phyloP scores from a whole-genome alignment of 2,329 filamentous ascomycete genomes.

The Aspergillus sp. region DNA sequence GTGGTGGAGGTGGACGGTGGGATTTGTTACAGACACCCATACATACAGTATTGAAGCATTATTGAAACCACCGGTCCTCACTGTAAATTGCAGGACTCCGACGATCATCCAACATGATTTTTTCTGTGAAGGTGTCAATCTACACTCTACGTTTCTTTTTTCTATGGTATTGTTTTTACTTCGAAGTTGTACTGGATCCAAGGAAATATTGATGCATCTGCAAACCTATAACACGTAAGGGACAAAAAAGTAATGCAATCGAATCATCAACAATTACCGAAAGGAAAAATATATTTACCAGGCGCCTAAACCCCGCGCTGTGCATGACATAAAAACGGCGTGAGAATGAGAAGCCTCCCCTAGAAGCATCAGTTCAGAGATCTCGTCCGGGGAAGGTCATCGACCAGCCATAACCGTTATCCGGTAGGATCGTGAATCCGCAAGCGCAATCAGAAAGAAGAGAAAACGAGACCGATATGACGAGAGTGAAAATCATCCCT shows the following conservation, averaged over 20 bases:
- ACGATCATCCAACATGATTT: background rate
- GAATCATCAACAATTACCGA: conserved; percentile 21
- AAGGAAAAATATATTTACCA: conserved; percentile 27
- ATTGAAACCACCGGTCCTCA: background rate
- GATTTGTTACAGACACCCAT: too few relatives aligned
- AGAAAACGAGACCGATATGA: background rate
- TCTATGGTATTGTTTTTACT: too few relatives aligned
- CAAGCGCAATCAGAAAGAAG: background rate
- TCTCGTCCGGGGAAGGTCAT: conserved; percentile 1
- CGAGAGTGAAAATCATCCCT: conserved; percentile 15
- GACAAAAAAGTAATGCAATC: conserved; percentile 17
- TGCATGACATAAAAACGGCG: conserved; percentile 34
- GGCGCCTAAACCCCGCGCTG: conserved; percentile 45
- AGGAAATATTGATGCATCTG: background rate
- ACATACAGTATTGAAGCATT: background rate
- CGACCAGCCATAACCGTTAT: too few relatives aligned
- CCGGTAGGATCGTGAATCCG: too few relatives aligned
- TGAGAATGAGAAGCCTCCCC: conserved; percentile 7
- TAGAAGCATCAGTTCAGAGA: conserved; percentile 13
- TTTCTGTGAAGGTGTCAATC: too few relatives aligned
- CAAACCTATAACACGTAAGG: conserved; percentile 6
- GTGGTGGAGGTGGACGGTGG: background rate
- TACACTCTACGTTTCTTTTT: too few relatives aligned
- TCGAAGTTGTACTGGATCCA: too few relatives aligned
- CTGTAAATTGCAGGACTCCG: background rate